Evolutionary conservation across 176 grass and related monocot species (phyloP), one percentile per base, ranked within the genome.

Genomic region (Oryza officinalis): DNA sequence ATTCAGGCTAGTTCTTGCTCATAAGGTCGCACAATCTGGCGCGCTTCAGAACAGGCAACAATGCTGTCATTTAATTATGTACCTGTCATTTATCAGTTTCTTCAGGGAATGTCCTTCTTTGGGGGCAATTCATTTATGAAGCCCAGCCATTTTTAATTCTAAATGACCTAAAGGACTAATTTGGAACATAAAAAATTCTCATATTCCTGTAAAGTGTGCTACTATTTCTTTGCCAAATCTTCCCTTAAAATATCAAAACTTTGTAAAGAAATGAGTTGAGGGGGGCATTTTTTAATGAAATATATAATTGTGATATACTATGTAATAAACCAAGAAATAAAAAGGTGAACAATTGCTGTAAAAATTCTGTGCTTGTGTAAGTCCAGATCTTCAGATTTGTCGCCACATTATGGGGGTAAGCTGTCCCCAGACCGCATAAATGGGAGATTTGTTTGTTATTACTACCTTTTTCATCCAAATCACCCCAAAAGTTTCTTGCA

Each of bases 331-430:
- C 18, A 26, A 1, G 9, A 38, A 60, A 45, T 61, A 59, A 71
- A 20, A 40, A 27, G 10, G 37, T 77, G 63, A 66, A 68, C 22
- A 13, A 35, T 77, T 1, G 13, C 25, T 27, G 23, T 71, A 54
- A 72, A 72, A 74, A 83, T 27, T 5, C 3, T 14, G 23, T 1
- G 6, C 49, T n/a, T 41, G 15, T 74, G 25, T 28, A n/a, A 25
- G 1, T 45, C 69, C 37, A 77, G 81, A 71, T 33, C 59, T 14
- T 73, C 27, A 72, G 57, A 82, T 82, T 82, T 78, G 72, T 86
- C 83, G 59, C 22, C 66, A 65, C 33, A 78, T 72, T 40, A 43
- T 65, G 33, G 69, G 27, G 77, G 52, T 30, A 77, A 25, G 52
- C 17, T 20, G 69, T 22, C 64, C 40, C 59, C 10, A 52, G 71